Evolutionary conservation across 305 asterid species (phyloP), one percentile per base, ranked within the genome.

Genomic region (Fraxinus sp.): DNA sequence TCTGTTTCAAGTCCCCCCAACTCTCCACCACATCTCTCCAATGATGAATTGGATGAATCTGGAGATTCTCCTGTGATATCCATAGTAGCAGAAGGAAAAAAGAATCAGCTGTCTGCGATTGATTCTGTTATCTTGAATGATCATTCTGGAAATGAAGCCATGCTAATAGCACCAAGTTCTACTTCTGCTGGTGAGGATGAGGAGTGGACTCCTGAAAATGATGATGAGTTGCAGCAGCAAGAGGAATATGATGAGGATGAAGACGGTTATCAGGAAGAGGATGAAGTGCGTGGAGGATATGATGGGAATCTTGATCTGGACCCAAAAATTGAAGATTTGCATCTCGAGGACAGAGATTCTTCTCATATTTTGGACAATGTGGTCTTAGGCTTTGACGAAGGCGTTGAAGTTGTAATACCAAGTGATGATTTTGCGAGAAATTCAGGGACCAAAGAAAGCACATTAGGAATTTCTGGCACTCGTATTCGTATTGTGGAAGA

Each of bases 201-300:
- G 83, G 98, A 97, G 70, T 93, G 99, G 98, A 64, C 89, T 80
- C 86, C 89, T 83, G 98, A 92, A 85, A 89, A 92, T 85, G 88
- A 87, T 83, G 90, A 84, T 77, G 84, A 78, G 57, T 78, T 94
- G 90, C 97, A 89, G 89, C 93, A 83, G 88, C 99, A 91, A 89
- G 98, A 93, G 85, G 98, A 93, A 87, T 94, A 97, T 77, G 97
- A 94, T 36, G 98, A 92, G 91, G 98, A 96, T 81, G 98, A 90
- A 80, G 94, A 93, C 87, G 97, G 97, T 84, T 93, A 91, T 66
- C 86, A 90, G 87, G 99, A 92, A 89, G 98, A 94, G 87, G 98
- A 94, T 83, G 98, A 93, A 84, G 92, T 88, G 81, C 94, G 89
- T 82, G 98, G 91, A 77, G 93, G 87, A 89, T 95, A 90, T 83